These are phyloP conservation scores for Mucor saturninus DNA, from an alignment of 371 early-diverging fungal genomes.

Conservation along the genomic window DNA sequence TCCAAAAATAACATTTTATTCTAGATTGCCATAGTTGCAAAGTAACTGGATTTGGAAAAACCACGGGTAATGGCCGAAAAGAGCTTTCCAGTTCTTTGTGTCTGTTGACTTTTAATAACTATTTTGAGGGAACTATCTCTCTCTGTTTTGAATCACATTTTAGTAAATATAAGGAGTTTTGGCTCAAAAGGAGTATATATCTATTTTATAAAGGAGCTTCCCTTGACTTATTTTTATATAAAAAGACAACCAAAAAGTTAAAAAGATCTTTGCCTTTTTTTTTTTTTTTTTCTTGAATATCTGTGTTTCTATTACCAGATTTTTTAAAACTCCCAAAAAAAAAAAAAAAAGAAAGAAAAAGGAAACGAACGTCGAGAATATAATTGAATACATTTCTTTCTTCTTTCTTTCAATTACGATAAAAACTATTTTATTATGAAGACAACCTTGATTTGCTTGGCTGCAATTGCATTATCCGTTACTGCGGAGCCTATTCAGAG, in stretches of 20 bases:
- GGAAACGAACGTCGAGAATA: background rate
- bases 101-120: background rate
- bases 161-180: slow-evolving; percentile 1
- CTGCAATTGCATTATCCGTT: slow-evolving; percentile 16
- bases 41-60: background rate
- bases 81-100: background rate
- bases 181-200: background rate
- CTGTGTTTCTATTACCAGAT: background rate
- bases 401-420: background rate
- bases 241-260: background rate
- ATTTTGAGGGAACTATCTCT: background rate
- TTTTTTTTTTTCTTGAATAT: background rate
- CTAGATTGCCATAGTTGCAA: background rate
- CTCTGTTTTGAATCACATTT: background rate
- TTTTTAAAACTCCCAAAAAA: too few relatives aligned
- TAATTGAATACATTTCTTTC: background rate
- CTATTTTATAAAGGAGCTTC: background rate
- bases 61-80: slow-evolving; percentile 2
- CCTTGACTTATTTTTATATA: background rate
- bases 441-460: slow-evolving; percentile 14
- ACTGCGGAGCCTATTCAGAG: slow-evolving; percentile 22
- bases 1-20: slow-evolving; percentile 1
- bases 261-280: background rate
- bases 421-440: slow-evolving; percentile 15
- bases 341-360: too few relatives aligned